Base-by-base conservation (phyloP, 257 asterid genomes). In the Nicotiana attenuata region DNA sequence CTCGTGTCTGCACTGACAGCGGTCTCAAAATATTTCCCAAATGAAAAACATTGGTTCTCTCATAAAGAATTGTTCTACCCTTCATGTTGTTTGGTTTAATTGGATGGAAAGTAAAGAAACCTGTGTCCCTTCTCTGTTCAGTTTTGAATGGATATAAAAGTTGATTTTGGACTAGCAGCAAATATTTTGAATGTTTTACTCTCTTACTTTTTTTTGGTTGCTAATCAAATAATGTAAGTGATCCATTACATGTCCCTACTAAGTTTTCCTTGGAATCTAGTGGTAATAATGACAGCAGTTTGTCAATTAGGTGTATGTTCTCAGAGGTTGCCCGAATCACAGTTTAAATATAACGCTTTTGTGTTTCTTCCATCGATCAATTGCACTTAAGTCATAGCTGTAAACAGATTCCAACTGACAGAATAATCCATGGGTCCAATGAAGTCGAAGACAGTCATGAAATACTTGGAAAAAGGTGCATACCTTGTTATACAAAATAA, bases 401-500 rank as follows among this genome's bases (percentile, higher is more conserved):
- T 22, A 45, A 50, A 24, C 22, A 7, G 16, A 73, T 50, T 47
- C 41, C 9, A 73, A 24, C 41, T 50, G 9, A 73, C 24, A 73
- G 61, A 73, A 73, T 26, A 17, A 73, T 24, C 41, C 24, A 73
- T 73, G 63, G 28, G 26, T 73, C 79, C 22, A 73, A 73, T 24
- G 79, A 73, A 73, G 63, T 47, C 8, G 16, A 76, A 65, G 66
- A 52, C 41, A 80, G 47, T 65, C 29, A 28, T 29, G 47, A 19
- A 52, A 65, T 19, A 65, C 38, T 45, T 22, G 79, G 57, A 50
- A 55, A 9, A 33, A 7, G 13, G 14, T 45, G 29, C 87, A 56
- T 87, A 94, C 99, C 98, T 96, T 96, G 92, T 96, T 96, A 88
- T 94, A 94, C 77, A 96, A 91, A 83, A 96, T 96, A 84, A 96